phyloP scores from a whole-genome alignment of 1,284 basidiomycete genomes.

The Ganoderma leucocontextum region DNA sequence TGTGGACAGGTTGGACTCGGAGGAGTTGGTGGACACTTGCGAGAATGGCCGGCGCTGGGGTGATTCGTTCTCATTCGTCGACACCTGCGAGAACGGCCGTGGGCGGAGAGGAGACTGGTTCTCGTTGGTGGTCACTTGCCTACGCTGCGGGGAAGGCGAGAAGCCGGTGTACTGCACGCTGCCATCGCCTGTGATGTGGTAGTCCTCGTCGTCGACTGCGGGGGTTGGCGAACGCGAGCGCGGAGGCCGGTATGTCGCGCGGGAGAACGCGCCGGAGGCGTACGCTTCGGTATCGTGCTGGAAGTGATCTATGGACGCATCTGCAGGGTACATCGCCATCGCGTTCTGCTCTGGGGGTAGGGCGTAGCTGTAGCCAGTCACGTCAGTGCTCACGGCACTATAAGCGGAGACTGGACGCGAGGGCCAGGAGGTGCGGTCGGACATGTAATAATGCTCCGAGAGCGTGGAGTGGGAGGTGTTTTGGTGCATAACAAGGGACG shows the following conservation, averaged over 20 bases:
- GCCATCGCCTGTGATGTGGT: conserved; percentile 61
- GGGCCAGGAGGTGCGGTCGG: conserved; percentile 29
- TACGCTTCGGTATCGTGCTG: conserved; percentile 69
- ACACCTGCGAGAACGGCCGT: conserved; percentile 14
- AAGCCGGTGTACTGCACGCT: conserved; percentile 61
- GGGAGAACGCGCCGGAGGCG: conserved; percentile 64
- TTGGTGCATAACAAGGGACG: conserved; percentile 22
- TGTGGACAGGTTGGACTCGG: conserved; percentile 9
- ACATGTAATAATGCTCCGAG: conserved; percentile 29
- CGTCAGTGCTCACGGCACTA: conserved; percentile 30
- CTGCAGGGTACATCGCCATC: conserved; percentile 29
- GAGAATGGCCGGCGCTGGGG: conserved; percentile 21
- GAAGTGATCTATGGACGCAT: conserved; percentile 44
- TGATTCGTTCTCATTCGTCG: conserved; percentile 11
- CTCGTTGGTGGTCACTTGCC: conserved; percentile 35
- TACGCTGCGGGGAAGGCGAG: conserved; percentile 36
- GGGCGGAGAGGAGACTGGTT: conserved; percentile 19
- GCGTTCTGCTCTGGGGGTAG: conserved; percentile 25
- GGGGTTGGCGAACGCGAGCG: conserved; percentile 80
- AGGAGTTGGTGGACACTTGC: conserved; percentile 20
- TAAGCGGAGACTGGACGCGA: conserved; percentile 36
- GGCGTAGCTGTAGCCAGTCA: conserved; percentile 30
- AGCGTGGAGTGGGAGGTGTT: conserved; percentile 29
- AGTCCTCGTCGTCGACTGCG: conserved; percentile 74
- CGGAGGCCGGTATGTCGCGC: conserved; percentile 54